A percentile compares a stretch with the other conserved stretches of the same genome.
phyloP scores from a whole-genome alignment of 1,284 basidiomycete genomes.

The Sanghuangporus baumii region DNA sequence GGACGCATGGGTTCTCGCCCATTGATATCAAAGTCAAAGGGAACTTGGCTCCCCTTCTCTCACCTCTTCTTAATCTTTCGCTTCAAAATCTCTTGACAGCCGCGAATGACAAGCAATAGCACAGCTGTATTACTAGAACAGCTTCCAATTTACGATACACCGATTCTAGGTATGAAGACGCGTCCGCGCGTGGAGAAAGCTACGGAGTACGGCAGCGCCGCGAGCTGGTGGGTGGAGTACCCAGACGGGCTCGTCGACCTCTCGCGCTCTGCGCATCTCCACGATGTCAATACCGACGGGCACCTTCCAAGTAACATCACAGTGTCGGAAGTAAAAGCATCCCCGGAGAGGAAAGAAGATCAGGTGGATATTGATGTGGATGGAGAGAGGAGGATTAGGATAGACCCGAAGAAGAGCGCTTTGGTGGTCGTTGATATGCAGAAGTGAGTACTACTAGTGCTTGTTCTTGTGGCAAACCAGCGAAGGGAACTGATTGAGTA shows the following conservation, averaged over 20 bases:
- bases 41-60: neutral
- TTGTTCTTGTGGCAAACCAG: neutral
- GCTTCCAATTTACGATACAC: slow-evolving; percentile 35
- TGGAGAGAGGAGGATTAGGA: slow-evolving; percentile 43
- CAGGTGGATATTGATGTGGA: slow-evolving; percentile 53
- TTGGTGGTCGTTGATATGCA: slow-evolving; percentile 69
- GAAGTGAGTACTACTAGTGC: slow-evolving; percentile 40
- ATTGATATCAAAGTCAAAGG: neutral
- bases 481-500: neutral
- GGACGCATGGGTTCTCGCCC: neutral
- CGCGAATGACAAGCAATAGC: neutral
- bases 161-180: slow-evolving; percentile 38
- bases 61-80: neutral
- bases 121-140: neutral
- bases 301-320: neutral
- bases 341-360: slow-evolving; percentile 28
- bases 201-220: slow-evolving; percentile 49
- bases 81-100: neutral
- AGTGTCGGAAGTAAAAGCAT: neutral
- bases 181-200: slow-evolving; percentile 40
- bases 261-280: slow-evolving; percentile 41
- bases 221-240: slow-evolving; percentile 64
- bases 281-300: slow-evolving; percentile 24
- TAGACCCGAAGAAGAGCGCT: slow-evolving; percentile 46
- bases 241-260: slow-evolving; percentile 58